Percentiles rank a stretch among this genome's conserved stretches.
Evolutionary conservation across 73 alveolate genomes (phyloP).

Genomic region (Paramecium pentaurelia): DNA sequence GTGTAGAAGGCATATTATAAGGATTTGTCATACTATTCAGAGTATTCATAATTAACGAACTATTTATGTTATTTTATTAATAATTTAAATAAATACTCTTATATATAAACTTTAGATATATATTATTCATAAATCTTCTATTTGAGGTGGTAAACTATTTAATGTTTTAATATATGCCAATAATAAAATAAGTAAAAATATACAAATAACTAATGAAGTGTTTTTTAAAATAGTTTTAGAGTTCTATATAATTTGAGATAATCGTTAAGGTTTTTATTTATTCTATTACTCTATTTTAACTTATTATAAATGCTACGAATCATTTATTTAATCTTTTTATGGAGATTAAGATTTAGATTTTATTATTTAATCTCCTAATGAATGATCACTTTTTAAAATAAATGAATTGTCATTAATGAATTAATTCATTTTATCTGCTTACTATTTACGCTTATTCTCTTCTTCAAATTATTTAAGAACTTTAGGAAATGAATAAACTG

Average conservation of each 20-base stretch:
- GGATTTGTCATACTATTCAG: neutral
- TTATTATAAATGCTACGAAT: neutral
- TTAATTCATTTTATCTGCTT: neutral
- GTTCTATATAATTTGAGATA: neutral
- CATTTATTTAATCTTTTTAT: neutral
- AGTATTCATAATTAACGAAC: constrained; percentile 2
- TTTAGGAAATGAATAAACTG: neutral
- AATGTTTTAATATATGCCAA: neutral
- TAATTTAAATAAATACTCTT: neutral
- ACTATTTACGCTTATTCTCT: neutral
- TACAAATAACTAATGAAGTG: neutral
- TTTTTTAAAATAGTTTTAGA: neutral
- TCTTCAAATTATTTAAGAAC: neutral
- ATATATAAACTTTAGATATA: neutral
- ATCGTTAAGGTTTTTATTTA: neutral
- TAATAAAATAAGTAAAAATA: neutral
- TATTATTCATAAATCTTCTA: neutral
- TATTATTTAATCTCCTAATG: neutral
- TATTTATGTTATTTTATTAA: neutral
- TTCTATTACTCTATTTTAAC: neutral
- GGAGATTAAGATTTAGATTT: neutral
- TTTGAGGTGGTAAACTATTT: neutral
- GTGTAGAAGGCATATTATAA: neutral
- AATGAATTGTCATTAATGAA: neutral
- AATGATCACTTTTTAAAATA: neutral